Evolutionary conservation across 139 green algal genomes (phyloP).

Genomic region (Volvox africanus): DNA sequence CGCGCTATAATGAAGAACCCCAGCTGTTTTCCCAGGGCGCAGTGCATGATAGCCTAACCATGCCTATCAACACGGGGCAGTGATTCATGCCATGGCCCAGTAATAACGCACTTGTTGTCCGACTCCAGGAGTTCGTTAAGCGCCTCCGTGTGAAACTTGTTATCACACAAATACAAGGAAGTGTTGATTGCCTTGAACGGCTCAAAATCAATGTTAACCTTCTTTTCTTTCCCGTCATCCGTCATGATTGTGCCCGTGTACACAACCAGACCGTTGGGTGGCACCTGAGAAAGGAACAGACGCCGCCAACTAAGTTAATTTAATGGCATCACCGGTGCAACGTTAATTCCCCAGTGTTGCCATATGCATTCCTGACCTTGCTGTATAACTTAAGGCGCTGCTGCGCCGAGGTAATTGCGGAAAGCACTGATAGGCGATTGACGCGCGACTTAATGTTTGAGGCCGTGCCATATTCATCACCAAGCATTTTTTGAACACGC

Average conservation of each 20-base stretch:
- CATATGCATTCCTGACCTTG: constrained; percentile 63
- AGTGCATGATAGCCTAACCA: no score
- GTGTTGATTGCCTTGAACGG: constrained; percentile 99
- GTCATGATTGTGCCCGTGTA: constrained; percentile 99
- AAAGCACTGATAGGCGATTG: constrained; percentile 97
- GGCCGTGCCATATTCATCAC: constrained; percentile 97
- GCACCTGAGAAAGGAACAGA: constrained; percentile 74
- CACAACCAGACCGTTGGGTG: constrained; percentile 96
- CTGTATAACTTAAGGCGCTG: constrained; percentile 97
- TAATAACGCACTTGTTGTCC: constrained; percentile 81
- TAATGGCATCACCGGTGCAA: not conserved
- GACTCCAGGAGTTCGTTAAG: constrained; percentile 95
- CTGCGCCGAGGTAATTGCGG: constrained; percentile 98
- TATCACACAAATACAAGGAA: constrained; percentile 99
- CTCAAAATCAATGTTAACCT: constrained; percentile 99
- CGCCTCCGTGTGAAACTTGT: constrained; percentile 99
- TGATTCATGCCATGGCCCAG: no score
- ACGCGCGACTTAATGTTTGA: constrained; percentile 99
- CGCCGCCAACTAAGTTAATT: not conserved
- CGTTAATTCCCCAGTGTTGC: not conserved
- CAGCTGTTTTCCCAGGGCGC: no score
- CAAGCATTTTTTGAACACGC: constrained; percentile 96
- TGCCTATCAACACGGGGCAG: no score
- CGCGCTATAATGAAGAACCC: no score
- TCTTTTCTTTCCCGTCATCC: constrained; percentile 97